A percentile compares a stretch with the other conserved stretches of the same genome.
phyloP scores from a whole-genome alignment of 2,329 filamentous ascomycete species.

The Stemphylium beticola region DNA sequence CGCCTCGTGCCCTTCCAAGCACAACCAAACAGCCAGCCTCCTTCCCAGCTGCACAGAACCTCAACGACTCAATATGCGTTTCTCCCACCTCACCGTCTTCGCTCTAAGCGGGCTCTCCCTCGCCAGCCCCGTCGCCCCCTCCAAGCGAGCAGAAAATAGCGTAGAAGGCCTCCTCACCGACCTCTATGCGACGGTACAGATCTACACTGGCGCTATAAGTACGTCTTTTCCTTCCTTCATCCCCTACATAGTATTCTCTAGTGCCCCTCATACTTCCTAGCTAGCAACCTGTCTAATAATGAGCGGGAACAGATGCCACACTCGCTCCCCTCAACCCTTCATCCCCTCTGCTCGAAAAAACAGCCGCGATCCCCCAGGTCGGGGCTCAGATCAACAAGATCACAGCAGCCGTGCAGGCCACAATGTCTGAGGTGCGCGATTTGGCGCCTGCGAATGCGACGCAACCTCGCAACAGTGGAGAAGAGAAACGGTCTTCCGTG shows the following conservation, averaged over 20 bases:
- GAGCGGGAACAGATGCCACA: slow-evolving; percentile 16
- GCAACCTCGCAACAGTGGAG: background rate
- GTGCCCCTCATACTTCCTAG: too few relatives aligned
- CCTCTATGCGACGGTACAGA: slow-evolving; percentile 26
- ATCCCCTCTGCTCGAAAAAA: slow-evolving; percentile 23
- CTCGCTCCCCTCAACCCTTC: slow-evolving; percentile 23
- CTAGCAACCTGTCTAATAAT: background rate
- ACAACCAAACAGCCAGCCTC: too few relatives aligned
- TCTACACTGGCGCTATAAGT: slow-evolving; percentile 29
- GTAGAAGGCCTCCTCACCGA: slow-evolving; percentile 21
- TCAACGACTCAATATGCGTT: slow-evolving; percentile 18
- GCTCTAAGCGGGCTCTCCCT: slow-evolving; percentile 23
- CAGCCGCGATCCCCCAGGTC: slow-evolving; percentile 23
- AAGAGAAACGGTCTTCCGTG: background rate
- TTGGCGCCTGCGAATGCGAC: slow-evolving; percentile 15
- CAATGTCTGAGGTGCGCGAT: slow-evolving; percentile 15
- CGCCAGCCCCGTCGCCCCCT: slow-evolving; percentile 14
- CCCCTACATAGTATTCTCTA: too few relatives aligned
- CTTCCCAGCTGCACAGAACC: too few relatives aligned
- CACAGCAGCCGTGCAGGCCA: slow-evolving; percentile 16
- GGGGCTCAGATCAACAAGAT: slow-evolving; percentile 23
- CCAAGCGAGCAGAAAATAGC: slow-evolving; percentile 9
- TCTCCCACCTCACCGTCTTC: slow-evolving; percentile 20
- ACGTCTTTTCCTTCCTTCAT: background rate
- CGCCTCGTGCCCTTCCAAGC: too few relatives aligned